Evolutionary conservation across 352 stramenopile genomes (phyloP).

Genomic region (Halophytophthora polymorphica): DNA sequence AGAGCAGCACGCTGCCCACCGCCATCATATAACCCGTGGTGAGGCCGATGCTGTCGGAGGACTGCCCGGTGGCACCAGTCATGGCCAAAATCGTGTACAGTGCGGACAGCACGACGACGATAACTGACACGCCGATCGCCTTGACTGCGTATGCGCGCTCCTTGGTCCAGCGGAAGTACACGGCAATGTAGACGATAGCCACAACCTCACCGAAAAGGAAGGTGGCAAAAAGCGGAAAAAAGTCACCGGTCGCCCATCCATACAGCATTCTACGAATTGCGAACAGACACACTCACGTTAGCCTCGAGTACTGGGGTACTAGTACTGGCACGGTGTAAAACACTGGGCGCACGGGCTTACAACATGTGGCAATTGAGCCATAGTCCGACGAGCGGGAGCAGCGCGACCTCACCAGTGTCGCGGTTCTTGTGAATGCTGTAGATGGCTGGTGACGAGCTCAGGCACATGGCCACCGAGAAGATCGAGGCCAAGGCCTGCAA

Average conservation of each 20-base stretch:
- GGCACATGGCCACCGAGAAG: slow-evolving; percentile 34
- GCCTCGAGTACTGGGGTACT: too few species aligned
- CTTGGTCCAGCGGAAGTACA: slow-evolving; percentile 30
- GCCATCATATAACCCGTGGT: slow-evolving; percentile 35
- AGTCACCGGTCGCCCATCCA: slow-evolving; percentile 23
- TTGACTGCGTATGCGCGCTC: slow-evolving; percentile 17
- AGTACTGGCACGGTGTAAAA: too few species aligned
- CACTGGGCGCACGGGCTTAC: slow-evolving; percentile 15
- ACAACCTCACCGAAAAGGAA: slow-evolving; percentile 28
- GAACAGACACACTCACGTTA: too few species aligned
- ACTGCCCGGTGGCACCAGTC: slow-evolving; percentile 18
- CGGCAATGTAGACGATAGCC: slow-evolving; percentile 28
- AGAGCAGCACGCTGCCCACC: slow-evolving; percentile 27
- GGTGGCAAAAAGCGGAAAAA: slow-evolving; percentile 29
- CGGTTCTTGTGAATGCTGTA: too few species aligned
- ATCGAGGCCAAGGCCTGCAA: slow-evolving; percentile 33
- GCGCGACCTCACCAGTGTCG: slow-evolving; percentile 27
- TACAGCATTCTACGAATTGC: slow-evolving; percentile 47
- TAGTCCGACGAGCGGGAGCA: slow-evolving; percentile 38
- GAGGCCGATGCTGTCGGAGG: slow-evolving; percentile 15
- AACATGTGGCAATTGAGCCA: slow-evolving; percentile 37
- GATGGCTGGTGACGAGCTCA: slow-evolving; percentile 34
- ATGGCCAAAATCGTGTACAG: slow-evolving; percentile 24
- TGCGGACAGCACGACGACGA: slow-evolving; percentile 11
- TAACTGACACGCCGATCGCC: slow-evolving; percentile 12